Evolutionary conservation across 176 grass and related monocot species (phyloP).

Genomic region (Eleusine indica): DNA sequence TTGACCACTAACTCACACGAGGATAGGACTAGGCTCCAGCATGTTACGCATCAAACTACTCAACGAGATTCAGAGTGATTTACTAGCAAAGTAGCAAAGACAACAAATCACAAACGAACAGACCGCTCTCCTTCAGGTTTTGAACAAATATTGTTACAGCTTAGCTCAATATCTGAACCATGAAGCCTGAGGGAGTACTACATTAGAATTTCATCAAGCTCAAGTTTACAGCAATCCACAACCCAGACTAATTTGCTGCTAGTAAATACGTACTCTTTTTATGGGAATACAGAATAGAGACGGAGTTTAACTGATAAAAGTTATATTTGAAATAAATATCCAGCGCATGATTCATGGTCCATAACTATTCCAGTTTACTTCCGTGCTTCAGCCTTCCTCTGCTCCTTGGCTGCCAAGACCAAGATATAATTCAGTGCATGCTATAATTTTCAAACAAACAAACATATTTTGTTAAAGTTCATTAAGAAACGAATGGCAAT

Average conservation of each 20-base stretch:
- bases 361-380: constrained; percentile 50
- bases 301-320: constrained; percentile 34
- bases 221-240: constrained; percentile 39
- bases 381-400: constrained; percentile 72
- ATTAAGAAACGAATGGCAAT: neutral
- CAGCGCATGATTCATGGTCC: constrained; percentile 37
- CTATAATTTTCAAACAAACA: neutral
- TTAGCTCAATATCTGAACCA: neutral
- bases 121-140: too few relatives aligned
- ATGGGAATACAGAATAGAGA: constrained; percentile 49
- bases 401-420: constrained; percentile 79
- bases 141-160: too few relatives aligned
- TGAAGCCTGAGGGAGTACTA: neutral
- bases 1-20: too few relatives aligned
- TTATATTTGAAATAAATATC: constrained; percentile 47
- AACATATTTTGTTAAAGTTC: neutral
- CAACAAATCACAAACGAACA: constrained; percentile 7
- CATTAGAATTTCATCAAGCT: constrained; percentile 17
- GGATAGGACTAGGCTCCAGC: neutral
- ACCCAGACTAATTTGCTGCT: constrained; percentile 28
- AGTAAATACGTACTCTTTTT: constrained; percentile 14
- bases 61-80: neutral
- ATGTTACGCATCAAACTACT: neutral
- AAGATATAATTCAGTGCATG: constrained; percentile 24
- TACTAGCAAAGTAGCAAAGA: neutral